Evolutionary conservation across 2,329 filamentous ascomycete genomes (phyloP).

Genomic region (Ascochyta koolunga): DNA sequence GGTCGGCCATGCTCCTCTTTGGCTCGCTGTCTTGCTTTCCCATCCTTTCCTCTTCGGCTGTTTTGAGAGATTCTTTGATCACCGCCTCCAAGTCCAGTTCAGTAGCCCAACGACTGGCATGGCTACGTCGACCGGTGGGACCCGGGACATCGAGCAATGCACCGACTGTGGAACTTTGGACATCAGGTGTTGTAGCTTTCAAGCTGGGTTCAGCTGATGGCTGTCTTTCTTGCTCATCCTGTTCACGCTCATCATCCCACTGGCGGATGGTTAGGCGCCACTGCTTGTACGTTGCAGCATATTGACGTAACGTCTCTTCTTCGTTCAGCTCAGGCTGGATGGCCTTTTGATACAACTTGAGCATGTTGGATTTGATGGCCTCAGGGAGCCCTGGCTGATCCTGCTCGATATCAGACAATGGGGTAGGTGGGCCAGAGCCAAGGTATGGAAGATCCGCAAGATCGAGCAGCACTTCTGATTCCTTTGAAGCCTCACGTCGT

Average conservation of each 20-base stretch:
- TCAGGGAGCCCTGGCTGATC: slow-evolving; percentile 47
- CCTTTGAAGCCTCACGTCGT: slow-evolving; percentile 37
- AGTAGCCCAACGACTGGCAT: slow-evolving; percentile 53
- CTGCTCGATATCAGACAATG: slow-evolving; percentile 51
- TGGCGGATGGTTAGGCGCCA: slow-evolving; percentile 52
- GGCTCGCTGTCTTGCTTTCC: slow-evolving; percentile 67
- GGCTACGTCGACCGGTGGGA: slow-evolving; percentile 39
- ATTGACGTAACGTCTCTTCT: slow-evolving; percentile 43
- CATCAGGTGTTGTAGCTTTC: slow-evolving; percentile 56
- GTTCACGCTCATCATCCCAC: slow-evolving; percentile 50
- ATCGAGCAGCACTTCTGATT: slow-evolving; percentile 50
- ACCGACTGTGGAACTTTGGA: slow-evolving; percentile 35
- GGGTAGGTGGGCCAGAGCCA: slow-evolving; percentile 51
- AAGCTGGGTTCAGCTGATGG: slow-evolving; percentile 44
- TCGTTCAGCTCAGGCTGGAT: slow-evolving; percentile 38
- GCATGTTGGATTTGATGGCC: slow-evolving; percentile 44
- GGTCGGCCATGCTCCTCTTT: slow-evolving; percentile 72
- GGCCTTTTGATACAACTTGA: slow-evolving; percentile 41
- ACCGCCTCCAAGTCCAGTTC: slow-evolving; percentile 76
- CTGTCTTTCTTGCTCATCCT: slow-evolving; percentile 45
- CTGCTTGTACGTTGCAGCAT: slow-evolving; percentile 46
- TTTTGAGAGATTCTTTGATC: slow-evolving; percentile 71
- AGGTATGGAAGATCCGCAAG: slow-evolving; percentile 54
- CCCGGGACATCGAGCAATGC: slow-evolving; percentile 37
- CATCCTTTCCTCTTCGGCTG: slow-evolving; percentile 70